Conservation (phyloP, 2,329 filamentous ascomycete genomes). For the Cryphonectria naterciae region DNA sequence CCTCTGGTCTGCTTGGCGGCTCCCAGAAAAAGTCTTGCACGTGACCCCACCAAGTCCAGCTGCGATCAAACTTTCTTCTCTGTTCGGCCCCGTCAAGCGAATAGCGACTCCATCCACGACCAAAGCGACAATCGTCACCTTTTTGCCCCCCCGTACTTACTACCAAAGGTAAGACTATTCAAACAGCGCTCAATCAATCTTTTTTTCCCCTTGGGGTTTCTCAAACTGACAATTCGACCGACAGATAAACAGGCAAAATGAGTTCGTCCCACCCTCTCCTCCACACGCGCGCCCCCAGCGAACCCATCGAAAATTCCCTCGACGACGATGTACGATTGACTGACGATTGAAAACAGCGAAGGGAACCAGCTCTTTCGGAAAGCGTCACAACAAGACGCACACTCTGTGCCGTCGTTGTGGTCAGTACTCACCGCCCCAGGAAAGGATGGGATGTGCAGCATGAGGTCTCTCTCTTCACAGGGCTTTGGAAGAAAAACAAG, state of each 20-base stretch:
- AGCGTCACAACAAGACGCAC: constrained; percentile 65
- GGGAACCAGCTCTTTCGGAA: constrained; percentile 30
- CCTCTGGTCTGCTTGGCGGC: not conserved
- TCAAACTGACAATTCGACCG: constrained; percentile 30
- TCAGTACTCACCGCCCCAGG: constrained; percentile 57
- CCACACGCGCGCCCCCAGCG: not conserved
- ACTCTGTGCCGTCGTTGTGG: constrained; percentile 97
- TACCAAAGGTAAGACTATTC: constrained; percentile 26
- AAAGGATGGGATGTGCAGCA: constrained; percentile 2
- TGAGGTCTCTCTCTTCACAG: constrained; percentile 21
- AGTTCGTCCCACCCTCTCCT: constrained; percentile 49
- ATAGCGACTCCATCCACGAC: constrained; percentile 30
- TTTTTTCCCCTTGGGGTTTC: not conserved
- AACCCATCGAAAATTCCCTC: constrained; percentile 7
- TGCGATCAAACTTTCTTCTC: constrained; percentile 18
- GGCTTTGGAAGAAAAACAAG: constrained; percentile 9
- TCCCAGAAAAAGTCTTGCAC: constrained; percentile 12
- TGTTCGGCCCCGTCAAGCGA: constrained; percentile 18
- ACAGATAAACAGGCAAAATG: constrained; percentile 56
- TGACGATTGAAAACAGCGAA: constrained; percentile 29
- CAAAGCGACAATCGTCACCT: constrained; percentile 25
- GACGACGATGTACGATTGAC: constrained; percentile 30
- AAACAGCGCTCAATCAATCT: not conserved
- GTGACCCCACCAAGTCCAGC: constrained; percentile 15
- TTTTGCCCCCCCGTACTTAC: constrained; percentile 25